phyloP scores from a whole-genome alignment of 768 basidiomycete species.

The Pisolithus microcarpus region DNA sequence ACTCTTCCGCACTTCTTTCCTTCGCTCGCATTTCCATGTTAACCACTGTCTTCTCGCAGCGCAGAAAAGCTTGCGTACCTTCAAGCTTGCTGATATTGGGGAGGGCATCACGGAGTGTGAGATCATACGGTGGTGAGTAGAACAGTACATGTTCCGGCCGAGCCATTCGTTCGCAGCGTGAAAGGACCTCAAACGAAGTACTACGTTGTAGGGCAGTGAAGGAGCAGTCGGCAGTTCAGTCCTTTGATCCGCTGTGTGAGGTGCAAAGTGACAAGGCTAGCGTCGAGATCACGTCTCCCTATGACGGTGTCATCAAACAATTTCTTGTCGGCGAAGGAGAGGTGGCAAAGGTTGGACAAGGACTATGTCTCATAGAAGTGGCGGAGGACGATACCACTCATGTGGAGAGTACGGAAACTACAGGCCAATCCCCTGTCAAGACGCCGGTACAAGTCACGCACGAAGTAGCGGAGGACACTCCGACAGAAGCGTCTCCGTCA shows the following conservation, averaged over 20 bases:
- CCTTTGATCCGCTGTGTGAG: constrained; percentile 73
- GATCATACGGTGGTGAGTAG: constrained; percentile 72
- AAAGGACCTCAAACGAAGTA: background rate
- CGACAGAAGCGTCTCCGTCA: background rate
- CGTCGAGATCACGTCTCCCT: constrained; percentile 87
- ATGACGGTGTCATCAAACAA: constrained; percentile 66
- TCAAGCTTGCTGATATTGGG: constrained; percentile 81
- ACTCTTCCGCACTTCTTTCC: constrained; percentile 21
- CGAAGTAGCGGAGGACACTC: background rate
- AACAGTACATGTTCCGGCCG: constrained; percentile 20
- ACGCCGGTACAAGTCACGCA: constrained; percentile 12
- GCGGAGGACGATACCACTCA: constrained; percentile 34
- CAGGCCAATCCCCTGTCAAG: background rate
- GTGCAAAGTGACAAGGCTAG: constrained; percentile 88
- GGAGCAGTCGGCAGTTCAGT: constrained; percentile 41
- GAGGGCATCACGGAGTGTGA: constrained; percentile 91
- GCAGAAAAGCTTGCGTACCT: constrained; percentile 42
- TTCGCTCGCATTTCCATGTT: constrained; percentile 32
- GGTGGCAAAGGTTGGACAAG: constrained; percentile 75
- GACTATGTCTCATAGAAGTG: constrained; percentile 76
- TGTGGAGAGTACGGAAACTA: background rate
- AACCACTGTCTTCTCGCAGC: constrained; percentile 24
- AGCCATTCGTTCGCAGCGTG: background rate
- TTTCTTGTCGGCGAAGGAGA: constrained; percentile 78
- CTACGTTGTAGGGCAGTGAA: constrained; percentile 51